Evolutionary conservation across 208 protist genomes (phyloP).

Genomic region (Naegleria gruberi): DNA sequence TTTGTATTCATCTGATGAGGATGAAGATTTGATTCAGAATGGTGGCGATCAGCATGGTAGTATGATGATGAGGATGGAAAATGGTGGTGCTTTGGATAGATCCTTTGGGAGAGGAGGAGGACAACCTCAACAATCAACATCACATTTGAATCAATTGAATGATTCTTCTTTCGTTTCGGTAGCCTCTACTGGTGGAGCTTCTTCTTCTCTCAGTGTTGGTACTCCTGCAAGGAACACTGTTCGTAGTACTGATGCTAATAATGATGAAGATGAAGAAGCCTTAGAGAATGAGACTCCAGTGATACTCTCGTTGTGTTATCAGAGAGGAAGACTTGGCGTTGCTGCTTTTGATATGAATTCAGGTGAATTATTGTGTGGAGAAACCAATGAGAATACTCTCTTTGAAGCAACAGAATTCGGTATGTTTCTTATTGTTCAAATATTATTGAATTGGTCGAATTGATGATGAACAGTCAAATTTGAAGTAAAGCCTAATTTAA

Average conservation of each 20-base stretch:
- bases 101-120: too few relatives aligned
- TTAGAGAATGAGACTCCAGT: not conserved
- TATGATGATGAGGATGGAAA: not conserved
- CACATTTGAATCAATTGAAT: not conserved
- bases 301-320: not conserved
- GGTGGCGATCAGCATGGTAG: not conserved
- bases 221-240: too few relatives aligned
- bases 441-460: too few relatives aligned
- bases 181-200: too few relatives aligned
- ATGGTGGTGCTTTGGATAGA: too few relatives aligned
- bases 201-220: too few relatives aligned
- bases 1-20: not conserved
- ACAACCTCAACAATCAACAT: not conserved
- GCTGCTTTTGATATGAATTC: not conserved
- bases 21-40: not conserved
- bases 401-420: not conserved
- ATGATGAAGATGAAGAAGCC: not conserved
- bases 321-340: conserved; percentile 8
- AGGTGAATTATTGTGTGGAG: not conserved
- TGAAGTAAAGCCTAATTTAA: not conserved
- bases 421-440: not conserved
- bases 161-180: too few relatives aligned
- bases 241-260: not conserved
- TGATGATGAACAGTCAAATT: conserved; percentile 1
- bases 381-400: not conserved